phyloP scores from a whole-genome alignment of 495 filamentous ascomycete species.

The Talaromyces nanjingensis region DNA sequence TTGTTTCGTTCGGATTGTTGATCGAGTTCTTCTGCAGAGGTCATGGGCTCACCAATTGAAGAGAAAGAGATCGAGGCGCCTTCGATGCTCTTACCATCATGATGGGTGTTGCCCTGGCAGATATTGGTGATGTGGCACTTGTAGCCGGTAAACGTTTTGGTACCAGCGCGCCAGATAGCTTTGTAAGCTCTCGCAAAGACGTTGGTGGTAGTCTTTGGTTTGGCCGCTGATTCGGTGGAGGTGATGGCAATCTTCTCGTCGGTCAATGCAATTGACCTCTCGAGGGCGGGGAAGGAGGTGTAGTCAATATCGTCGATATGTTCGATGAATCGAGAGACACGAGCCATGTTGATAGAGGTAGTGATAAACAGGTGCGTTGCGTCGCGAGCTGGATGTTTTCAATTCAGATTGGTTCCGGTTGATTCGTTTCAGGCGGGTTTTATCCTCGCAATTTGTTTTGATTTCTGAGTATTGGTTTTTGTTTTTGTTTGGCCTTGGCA shows the following conservation, averaged over 20 bases:
- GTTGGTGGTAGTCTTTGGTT: not conserved
- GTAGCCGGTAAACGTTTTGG: not conserved
- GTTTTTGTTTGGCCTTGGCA: constrained; percentile 1
- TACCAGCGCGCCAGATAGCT: not conserved
- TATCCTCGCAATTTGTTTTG: not conserved
- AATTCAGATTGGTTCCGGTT: not conserved
- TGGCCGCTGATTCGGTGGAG: not conserved
- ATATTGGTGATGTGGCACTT: not conserved
- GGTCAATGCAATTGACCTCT: not conserved
- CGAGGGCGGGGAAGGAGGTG: not conserved
- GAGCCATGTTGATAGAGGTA: constrained; percentile 6
- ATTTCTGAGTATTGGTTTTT: not conserved
- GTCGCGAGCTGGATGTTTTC: not conserved
- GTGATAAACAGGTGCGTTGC: not conserved
- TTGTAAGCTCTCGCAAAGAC: not conserved
- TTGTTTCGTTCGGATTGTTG: not conserved
- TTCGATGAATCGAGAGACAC: constrained; percentile 8
- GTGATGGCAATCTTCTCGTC: not conserved
- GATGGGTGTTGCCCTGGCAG: not conserved
- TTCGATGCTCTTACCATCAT: not conserved
- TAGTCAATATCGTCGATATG: not conserved
- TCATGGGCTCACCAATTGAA: not conserved
- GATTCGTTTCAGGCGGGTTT: not conserved
- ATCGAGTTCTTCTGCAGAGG: not conserved
- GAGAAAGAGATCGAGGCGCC: not conserved